Percentiles rank a stretch among this genome's conserved stretches.
phyloP scores from a whole-genome alignment of 164 flowering plant genomes.

The Liquidambar formosana region DNA sequence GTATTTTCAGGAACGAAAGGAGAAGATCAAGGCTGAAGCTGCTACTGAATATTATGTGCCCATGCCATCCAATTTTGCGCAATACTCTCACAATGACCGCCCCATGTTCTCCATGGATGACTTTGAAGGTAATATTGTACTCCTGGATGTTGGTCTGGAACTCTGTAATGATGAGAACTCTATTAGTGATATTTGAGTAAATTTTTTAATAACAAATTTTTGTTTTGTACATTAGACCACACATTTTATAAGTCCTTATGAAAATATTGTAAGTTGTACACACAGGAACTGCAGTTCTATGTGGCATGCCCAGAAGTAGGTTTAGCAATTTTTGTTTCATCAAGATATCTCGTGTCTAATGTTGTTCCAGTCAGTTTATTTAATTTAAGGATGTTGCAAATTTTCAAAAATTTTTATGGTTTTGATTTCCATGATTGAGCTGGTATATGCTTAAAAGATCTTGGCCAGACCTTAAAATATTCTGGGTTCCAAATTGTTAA shows the following conservation, averaged over 20 bases:
- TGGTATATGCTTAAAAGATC: background rate
- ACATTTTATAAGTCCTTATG: background rate
- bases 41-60: slow-evolving; percentile 31
- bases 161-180: background rate
- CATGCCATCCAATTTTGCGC: slow-evolving; percentile 28
- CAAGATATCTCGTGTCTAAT: too few species aligned
- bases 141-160: background rate
- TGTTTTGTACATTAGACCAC: background rate
- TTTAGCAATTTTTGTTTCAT: too few species aligned
- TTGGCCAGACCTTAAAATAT: background rate
- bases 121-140: slow-evolving; percentile 66
- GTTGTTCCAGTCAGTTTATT: too few species aligned
- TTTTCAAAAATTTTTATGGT: too few species aligned
- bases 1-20: slow-evolving; percentile 56
- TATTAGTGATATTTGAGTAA: background rate
- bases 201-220: background rate
- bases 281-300: background rate
- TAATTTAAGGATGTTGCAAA: too few species aligned
- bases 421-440: too few species aligned
- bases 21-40: slow-evolving; percentile 74
- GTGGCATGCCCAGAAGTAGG: background rate
- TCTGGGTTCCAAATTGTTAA: too few species aligned
- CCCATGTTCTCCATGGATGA: slow-evolving; percentile 84
- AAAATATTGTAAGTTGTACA: background rate
- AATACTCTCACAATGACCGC: slow-evolving; percentile 25